Evolutionary conservation across 352 stramenopile species (phyloP), one percentile per base, ranked within the genome.

Genomic region (Phytophthora cryptogea): DNA sequence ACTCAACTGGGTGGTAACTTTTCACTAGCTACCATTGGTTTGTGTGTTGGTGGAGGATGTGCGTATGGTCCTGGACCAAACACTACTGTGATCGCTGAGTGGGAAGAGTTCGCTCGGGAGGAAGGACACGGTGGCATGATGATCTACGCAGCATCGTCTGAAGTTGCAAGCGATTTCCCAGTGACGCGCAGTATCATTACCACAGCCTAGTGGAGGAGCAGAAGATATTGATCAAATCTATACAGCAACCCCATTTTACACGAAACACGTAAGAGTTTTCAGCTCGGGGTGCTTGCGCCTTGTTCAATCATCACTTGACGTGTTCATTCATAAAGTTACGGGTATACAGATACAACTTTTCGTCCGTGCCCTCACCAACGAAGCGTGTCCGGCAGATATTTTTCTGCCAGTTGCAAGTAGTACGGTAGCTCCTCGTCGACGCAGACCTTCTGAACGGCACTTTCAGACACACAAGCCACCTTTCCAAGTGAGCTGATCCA

Each of bases 61-160:
- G 80, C 81, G 4, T 93, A 84, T 36, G 84, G 84, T 0, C 84
- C 81, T 2, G 79, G 84, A 28, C 81, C 84, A 3, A 89, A 76
- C 32, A n/a, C 52, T 0, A 71, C 54, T 4, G 64, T 90, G n/a
- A 74, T 93, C 7, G 47, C 65, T 5, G 28, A 68, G 33, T 93
- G 84, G 84, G 68, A 74, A 30, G 23, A 62, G 26, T 78, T 84
- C 17, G 72, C 73, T 39, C 59, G 73, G 6, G 49, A 68, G 41
- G 37, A 63, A 1, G 64, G 59, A 8, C 41, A 63, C n/a, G 79
- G 77, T 6, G 83, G 83, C 1, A 90, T 93, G 76, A 90, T 89
- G 78, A 70, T 93, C 36, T 93, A 88, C 52, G 70, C 82, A 2
- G 81, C 78, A 7, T 91, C 81, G 2, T 56, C 69, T 10, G 84